Percentiles rank a stretch among this genome's conserved stretches.
These are phyloP conservation scores for Xylaria acuta DNA, from an alignment of 495 filamentous ascomycete genomes.

Conservation along the genomic window DNA sequence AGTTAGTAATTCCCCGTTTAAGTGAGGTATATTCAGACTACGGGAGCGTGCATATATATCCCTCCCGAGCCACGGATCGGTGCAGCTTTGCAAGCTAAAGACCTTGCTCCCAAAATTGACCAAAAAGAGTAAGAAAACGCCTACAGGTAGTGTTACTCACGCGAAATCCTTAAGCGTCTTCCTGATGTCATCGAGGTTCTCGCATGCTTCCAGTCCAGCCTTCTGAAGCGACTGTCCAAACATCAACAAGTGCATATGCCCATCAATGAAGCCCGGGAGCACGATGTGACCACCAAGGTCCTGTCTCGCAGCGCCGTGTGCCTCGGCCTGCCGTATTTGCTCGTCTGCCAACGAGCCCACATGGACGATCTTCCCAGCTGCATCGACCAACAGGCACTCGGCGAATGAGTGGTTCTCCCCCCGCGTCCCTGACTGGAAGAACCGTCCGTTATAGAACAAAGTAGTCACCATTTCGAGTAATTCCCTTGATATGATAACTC, in stretches of 20 bases:
- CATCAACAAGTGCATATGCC: conserved; percentile 67
- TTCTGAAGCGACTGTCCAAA: conserved; percentile 66
- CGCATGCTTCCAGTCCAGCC: conserved; percentile 60
- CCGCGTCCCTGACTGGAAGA: conserved; percentile 44
- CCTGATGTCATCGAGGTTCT: conserved; percentile 60
- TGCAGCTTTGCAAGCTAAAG: background rate
- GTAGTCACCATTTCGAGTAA: conserved; percentile 43
- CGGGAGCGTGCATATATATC: background rate
- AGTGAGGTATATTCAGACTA: background rate
- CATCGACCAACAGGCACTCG: conserved; percentile 42
- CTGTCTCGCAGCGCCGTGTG: conserved; percentile 40
- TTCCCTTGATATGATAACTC: background rate
- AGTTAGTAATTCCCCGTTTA: conserved; percentile 5
- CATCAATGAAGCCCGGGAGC: conserved; percentile 69
- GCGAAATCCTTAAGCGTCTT: conserved; percentile 58
- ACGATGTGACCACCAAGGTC: conserved; percentile 58
- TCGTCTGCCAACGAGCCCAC: conserved; percentile 52
- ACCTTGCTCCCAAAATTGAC: background rate
- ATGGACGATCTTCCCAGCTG: conserved; percentile 40
- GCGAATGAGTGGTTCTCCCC: conserved; percentile 35
- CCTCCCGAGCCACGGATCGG: background rate
- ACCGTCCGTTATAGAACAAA: conserved; percentile 54
- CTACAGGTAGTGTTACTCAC: conserved; percentile 11
- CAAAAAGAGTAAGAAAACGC: background rate
- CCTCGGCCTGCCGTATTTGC: conserved; percentile 39